Conservation (phyloP, 148 eudicot genomes). For the Oxyria digyna region DNA sequence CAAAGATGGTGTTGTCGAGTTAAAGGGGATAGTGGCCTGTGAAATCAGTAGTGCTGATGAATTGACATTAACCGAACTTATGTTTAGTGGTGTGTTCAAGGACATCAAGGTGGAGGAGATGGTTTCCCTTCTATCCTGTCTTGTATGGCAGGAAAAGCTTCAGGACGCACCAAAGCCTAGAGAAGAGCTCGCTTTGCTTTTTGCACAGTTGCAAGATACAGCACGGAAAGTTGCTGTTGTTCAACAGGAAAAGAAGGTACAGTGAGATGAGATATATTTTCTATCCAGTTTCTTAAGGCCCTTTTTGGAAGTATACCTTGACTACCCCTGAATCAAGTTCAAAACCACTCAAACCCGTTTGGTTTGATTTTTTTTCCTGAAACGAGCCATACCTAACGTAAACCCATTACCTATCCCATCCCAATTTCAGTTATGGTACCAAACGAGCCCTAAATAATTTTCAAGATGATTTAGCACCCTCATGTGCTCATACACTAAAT, state of each 20-base stretch:
- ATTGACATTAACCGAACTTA: constrained; percentile 81
- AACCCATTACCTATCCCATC: no score
- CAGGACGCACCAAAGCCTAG: constrained; percentile 86
- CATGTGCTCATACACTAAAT: neutral
- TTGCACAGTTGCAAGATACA: constrained; percentile 71
- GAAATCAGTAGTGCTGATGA: constrained; percentile 99
- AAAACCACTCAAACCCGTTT: no score
- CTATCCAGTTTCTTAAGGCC: neutral
- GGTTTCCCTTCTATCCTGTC: constrained; percentile 87
- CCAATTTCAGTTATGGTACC: no score
- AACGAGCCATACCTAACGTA: no score
- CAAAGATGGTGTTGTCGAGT: constrained; percentile 77
- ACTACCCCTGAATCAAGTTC: no score
- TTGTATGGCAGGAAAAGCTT: constrained; percentile 98
- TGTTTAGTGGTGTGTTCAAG: constrained; percentile 76
- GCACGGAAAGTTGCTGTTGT: constrained; percentile 83
- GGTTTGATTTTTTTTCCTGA: no score
- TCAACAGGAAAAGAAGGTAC: constrained; percentile 92
- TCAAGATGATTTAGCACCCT: neutral
- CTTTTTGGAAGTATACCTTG: no score
- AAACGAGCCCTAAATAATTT: no score
- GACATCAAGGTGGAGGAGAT: constrained; percentile 81
- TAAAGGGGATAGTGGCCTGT: constrained; percentile 93
- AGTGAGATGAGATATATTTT: neutral
- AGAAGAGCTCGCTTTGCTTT: constrained; percentile 75